These are phyloP conservation scores for Paradendryphiella salina DNA, from an alignment of 2,329 filamentous ascomycete species.

Conservation along the genomic window DNA sequence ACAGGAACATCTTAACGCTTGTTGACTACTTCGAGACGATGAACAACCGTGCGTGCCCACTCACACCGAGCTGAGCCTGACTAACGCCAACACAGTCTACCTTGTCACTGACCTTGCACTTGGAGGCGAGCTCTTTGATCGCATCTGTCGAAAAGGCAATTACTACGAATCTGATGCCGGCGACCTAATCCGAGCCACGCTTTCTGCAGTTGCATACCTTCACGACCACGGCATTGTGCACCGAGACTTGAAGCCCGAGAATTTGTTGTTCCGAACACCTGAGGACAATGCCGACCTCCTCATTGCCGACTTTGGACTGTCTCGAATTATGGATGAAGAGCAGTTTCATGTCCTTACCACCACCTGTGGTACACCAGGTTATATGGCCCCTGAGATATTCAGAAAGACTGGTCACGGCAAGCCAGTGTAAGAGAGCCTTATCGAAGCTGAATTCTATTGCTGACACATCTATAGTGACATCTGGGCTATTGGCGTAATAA, in stretches of 20 bases:
- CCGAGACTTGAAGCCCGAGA: constrained; percentile 96
- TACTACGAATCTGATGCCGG: constrained; percentile 98
- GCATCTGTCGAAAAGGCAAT: constrained; percentile 96
- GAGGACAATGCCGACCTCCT: constrained; percentile 97
- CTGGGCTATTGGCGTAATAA: constrained; percentile 98
- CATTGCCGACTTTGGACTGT: constrained; percentile 95
- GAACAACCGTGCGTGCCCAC: constrained; percentile 75
- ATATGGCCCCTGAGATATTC: constrained; percentile 99
- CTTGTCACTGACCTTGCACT: constrained; percentile 95
- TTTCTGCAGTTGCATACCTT: constrained; percentile 97
- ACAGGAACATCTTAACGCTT: constrained; percentile 95
- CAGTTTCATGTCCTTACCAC: constrained; percentile 97
- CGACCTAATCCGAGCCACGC: constrained; percentile 88
- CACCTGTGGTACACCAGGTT: constrained; percentile 95
- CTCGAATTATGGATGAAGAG: constrained; percentile 97
- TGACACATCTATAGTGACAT: constrained; percentile 65
- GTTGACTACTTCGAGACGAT: constrained; percentile 99
- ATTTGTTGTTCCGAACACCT: constrained; percentile 92
- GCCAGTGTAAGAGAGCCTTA: constrained; percentile 66
- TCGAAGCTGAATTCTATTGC: not conserved
- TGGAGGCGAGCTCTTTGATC: constrained; percentile 95
- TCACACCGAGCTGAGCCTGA: not conserved
- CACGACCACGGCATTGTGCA: constrained; percentile 99
- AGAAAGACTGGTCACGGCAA: constrained; percentile 98
- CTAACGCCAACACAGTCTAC: constrained; percentile 64